Conservation (phyloP, 179 eudicot genomes). For the Drosera spatulata region DNA sequence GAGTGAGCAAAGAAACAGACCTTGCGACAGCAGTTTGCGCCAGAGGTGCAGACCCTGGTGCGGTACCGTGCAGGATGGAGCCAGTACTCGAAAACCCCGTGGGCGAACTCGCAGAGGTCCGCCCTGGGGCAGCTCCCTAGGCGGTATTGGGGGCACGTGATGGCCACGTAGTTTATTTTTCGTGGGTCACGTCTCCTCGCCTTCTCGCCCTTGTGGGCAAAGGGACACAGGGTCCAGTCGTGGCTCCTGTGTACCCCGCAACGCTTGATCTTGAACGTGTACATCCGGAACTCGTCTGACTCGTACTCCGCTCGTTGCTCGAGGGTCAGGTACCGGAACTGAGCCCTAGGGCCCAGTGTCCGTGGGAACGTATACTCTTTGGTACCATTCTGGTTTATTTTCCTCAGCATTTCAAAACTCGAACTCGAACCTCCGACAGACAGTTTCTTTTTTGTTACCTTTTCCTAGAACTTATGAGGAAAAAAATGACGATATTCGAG, state of each 20-base stretch:
- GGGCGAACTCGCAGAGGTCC: conserved; percentile 24
- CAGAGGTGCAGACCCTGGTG: conserved; percentile 18
- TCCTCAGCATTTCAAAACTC: background rate
- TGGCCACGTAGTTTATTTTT: conserved; percentile 12
- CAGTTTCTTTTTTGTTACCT: background rate
- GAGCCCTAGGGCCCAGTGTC: background rate
- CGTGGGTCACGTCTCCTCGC: conserved; percentile 30
- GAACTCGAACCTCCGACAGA: too few relatives aligned
- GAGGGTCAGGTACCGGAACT: conserved; percentile 4
- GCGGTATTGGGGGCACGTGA: conserved; percentile 22
- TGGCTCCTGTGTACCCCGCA: conserved; percentile 19
- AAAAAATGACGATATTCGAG: background rate
- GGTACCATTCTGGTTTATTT: background rate
- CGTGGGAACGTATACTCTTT: background rate
- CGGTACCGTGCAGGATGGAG: conserved; percentile 35
- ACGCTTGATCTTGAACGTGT: conserved; percentile 19
- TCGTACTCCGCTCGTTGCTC: conserved; percentile 6
- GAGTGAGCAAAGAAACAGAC: conserved; percentile 39
- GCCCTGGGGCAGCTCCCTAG: conserved; percentile 19
- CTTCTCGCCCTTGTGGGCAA: conserved; percentile 25
- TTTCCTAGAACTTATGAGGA: background rate
- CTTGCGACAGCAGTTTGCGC: conserved; percentile 14
- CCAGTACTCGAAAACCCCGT: conserved; percentile 43
- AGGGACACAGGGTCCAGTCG: conserved; percentile 36
- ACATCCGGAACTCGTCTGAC: conserved; percentile 38